Base-by-base conservation (phyloP, 768 basidiomycete species). In the Mycena venus region DNA sequence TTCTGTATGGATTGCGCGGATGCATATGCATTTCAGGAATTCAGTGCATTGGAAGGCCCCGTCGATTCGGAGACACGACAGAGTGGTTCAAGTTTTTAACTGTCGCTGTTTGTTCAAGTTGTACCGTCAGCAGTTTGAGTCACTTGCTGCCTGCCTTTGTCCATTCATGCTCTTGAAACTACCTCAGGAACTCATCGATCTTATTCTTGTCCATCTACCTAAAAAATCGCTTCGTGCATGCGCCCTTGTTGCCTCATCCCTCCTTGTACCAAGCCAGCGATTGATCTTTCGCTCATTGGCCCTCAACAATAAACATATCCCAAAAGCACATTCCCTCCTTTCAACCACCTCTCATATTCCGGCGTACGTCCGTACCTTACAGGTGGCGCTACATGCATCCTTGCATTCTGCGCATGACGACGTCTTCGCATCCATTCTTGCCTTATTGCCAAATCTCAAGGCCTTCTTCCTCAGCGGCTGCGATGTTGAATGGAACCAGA, bases 1-100 rank as follows among this genome's bases (percentile, higher is more conserved):
- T 73, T 47, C 68, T 75, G 77, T 89, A 89, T 14, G 82, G 83
- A 76, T 86, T 89, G 55, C 86, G 82, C 11, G 81, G 68, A 77
- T 88, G 87, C 87, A 88, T 89, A 49, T 11, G n/a, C 1, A 11
- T 23, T 25, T 60, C 19, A 60, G n/a, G 42, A 38, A 38, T 38
- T 38, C 36, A 38, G 14, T 7, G 36, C 36, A 38, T 38, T 38
- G 7, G 36, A 38, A 38, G 36, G 36, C 36, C 8, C 36, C 36
- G 36, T n/a, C 36, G 36, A 38, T 38, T 38, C 36, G 36, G 36
- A 38, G 14, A 38, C 36, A 38, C 36, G 36, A 38, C 36, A 38
- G 36, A 38, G 36, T 14, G 14, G 36, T 38, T 38, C 36, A 38
- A 38, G n/a, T n/a, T n/a, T n/a, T n/a, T n/a, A n/a, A n/a, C n/a